Conservation (phyloP, 495 filamentous ascomycete species). For the Poronia punctata region DNA sequence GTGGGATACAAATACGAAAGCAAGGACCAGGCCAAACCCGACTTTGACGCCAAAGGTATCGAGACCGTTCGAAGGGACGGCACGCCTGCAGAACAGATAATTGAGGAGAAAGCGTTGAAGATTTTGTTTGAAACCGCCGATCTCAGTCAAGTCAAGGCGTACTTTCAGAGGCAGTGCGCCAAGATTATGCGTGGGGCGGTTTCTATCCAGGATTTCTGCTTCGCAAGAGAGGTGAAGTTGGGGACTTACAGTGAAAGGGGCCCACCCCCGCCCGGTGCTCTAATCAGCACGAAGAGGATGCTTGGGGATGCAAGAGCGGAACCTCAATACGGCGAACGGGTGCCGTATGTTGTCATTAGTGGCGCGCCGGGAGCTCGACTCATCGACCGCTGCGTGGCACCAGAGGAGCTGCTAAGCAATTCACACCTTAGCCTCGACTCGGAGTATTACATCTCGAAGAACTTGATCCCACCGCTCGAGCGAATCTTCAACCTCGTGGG, state of each 20-base stretch:
- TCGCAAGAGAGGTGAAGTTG: slow-evolving; percentile 83
- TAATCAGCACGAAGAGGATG: slow-evolving; percentile 82
- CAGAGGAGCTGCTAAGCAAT: slow-evolving; percentile 71
- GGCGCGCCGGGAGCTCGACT: slow-evolving; percentile 81
- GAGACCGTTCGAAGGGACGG: slow-evolving; percentile 94
- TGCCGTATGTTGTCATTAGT: slow-evolving; percentile 87
- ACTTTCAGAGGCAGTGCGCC: slow-evolving; percentile 82
- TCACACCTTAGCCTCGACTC: slow-evolving; percentile 79
- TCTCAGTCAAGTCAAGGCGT: slow-evolving; percentile 80
- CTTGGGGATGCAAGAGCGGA: slow-evolving; percentile 75
- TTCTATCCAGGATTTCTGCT: slow-evolving; percentile 92
- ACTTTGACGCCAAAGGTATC: slow-evolving; percentile 97
- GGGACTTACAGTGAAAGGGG: slow-evolving; percentile 80
- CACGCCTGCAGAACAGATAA: slow-evolving; percentile 92
- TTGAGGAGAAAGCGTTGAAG: slow-evolving; percentile 84
- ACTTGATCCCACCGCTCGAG: slow-evolving; percentile 88
- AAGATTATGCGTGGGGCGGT: slow-evolving; percentile 90
- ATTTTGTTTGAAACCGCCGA: slow-evolving; percentile 86
- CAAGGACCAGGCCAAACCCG: slow-evolving; percentile 67
- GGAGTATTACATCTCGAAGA: slow-evolving; percentile 95
- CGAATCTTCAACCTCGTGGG: slow-evolving; percentile 96
- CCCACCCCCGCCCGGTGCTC: slow-evolving; percentile 74
- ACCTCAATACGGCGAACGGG: slow-evolving; percentile 90
- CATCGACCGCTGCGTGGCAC: slow-evolving; percentile 83
- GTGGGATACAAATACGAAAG: slow-evolving; percentile 96